Evolutionary conservation across 1,139 yeast genomes (phyloP), one percentile per base, ranked within the genome.

Genomic region (Citeromyces hawaiiensis): DNA sequence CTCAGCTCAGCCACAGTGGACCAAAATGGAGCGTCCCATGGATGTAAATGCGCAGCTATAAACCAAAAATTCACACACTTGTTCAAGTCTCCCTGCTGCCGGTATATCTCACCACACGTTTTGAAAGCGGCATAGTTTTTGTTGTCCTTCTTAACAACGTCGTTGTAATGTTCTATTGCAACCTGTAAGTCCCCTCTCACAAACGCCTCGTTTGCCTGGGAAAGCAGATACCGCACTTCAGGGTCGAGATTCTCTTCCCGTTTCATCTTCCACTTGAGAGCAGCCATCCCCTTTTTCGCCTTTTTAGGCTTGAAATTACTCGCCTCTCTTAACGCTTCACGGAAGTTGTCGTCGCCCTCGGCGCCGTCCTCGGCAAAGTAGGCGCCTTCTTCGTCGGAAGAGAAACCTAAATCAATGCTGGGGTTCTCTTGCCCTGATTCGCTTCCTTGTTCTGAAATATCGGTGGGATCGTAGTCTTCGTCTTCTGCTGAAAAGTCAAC

Each of bases 11-110:
- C 97, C 29, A 86, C 86, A 37, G 71, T 75, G 29, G 76, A 75
- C 97, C 97, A 91, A 46, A 86, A 80, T 21, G 75, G 81, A 44
- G 73, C 72, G 57, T 85, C 93, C 57, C 78, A 71, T 2, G 86
- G 79, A 48, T 81, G 83, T 23, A 83, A 64, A 53, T 79, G 86
- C 1, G 95, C 95, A 1, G 94, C 96, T 32, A 82, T 60, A 42
- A 85, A 68, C 83, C 94, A 83, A 31, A 85, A 78, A 43, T 75
- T 74, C 52, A 94, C 78, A 45, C 95, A 83, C 50, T 79, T 79
- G 47, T 77, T 73, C 39, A 70, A 56, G 40, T 81, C 70, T 0
- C 83, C 86, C 43, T 75, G 76, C 41, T 74, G 70, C 43, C 77
- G 73, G 48, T 83, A 82, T 36, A 91, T 85, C 49, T 83, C 94